Conservation (phyloP, 208 protist genomes). For the Trypanosoma lewisi region DNA sequence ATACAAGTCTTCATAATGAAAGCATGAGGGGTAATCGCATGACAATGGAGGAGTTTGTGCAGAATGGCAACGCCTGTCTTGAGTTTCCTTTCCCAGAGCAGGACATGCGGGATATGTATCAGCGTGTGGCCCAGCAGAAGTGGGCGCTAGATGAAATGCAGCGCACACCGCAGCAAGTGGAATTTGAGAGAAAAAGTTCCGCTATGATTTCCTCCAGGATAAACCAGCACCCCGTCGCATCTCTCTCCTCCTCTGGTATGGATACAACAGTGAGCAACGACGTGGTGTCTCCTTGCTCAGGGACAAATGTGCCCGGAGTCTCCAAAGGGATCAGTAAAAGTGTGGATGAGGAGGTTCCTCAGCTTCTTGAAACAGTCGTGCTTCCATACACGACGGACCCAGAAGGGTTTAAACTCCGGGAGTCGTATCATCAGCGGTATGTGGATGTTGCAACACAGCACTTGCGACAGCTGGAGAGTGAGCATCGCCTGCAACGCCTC, state of each 20-base stretch:
- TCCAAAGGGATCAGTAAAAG: not conserved
- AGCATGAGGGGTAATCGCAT: slow-evolving; percentile 52
- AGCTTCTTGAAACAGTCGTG: slow-evolving; percentile 38
- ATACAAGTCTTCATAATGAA: slow-evolving; percentile 83
- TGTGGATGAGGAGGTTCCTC: slow-evolving; percentile 7
- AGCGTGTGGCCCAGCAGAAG: slow-evolving; percentile 51
- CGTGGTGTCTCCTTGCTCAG: not conserved
- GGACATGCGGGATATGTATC: slow-evolving; percentile 75
- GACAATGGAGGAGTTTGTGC: slow-evolving; percentile 56
- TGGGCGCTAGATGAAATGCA: slow-evolving; percentile 75
- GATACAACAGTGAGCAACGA: not conserved
- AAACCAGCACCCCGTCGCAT: slow-evolving; percentile 4
- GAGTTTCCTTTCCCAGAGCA: slow-evolving; percentile 59
- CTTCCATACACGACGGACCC: slow-evolving; percentile 42
- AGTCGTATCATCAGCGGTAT: slow-evolving; percentile 55
- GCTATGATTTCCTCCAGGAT: slow-evolving; percentile 41
- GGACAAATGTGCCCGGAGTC: not conserved
- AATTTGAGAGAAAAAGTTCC: slow-evolving; percentile 29
- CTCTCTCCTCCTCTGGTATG: not conserved
- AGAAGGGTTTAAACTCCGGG: slow-evolving; percentile 47
- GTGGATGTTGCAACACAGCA: slow-evolving; percentile 38
- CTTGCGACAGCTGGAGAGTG: slow-evolving; percentile 56
- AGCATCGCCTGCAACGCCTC: slow-evolving; percentile 49
- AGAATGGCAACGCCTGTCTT: slow-evolving; percentile 67
- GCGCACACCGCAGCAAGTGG: slow-evolving; percentile 71